phyloP scores from a whole-genome alignment of 768 basidiomycete species.

The Rhizopogon vulgaris region DNA sequence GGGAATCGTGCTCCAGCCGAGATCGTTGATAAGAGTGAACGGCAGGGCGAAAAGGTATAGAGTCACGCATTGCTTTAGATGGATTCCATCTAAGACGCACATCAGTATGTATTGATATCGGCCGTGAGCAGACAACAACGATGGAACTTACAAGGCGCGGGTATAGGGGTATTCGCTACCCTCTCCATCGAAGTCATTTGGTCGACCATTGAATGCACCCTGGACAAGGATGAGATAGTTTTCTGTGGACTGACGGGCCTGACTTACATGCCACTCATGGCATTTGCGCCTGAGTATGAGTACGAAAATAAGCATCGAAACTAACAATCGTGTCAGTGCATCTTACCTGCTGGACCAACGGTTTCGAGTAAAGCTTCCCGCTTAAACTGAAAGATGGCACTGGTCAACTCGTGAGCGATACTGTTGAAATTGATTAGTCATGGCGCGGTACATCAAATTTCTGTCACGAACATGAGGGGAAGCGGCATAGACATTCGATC shows the following conservation, averaged over 20 bases:
- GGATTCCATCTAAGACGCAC: constrained; percentile 63
- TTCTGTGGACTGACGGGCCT: neutral
- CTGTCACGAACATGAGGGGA: constrained; percentile 62
- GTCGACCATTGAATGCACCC: constrained; percentile 78
- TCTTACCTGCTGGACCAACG: constrained; percentile 79
- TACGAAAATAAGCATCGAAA: constrained; percentile 2
- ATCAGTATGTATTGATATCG: constrained; percentile 4
- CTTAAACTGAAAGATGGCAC: constrained; percentile 65
- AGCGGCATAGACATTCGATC: constrained; percentile 67
- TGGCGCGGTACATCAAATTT: neutral
- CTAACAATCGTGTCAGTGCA: neutral
- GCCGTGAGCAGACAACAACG: neutral
- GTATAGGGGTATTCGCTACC: constrained; percentile 84
- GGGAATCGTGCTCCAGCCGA: constrained; percentile 82
- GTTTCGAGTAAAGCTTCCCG: constrained; percentile 81
- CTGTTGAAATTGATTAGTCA: constrained; percentile 28
- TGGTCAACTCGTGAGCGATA: constrained; percentile 76
- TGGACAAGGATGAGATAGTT: constrained; percentile 19
- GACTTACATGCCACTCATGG: constrained; percentile 61
- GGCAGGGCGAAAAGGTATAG: constrained; percentile 90
- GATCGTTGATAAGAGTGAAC: constrained; percentile 73
- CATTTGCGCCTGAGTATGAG: constrained; percentile 54
- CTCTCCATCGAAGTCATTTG: constrained; percentile 85
- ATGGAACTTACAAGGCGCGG: constrained; percentile 53
- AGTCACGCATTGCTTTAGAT: constrained; percentile 93